phyloP scores from a whole-genome alignment of 2,329 filamentous ascomycete species.

The Cercospora sp. region DNA sequence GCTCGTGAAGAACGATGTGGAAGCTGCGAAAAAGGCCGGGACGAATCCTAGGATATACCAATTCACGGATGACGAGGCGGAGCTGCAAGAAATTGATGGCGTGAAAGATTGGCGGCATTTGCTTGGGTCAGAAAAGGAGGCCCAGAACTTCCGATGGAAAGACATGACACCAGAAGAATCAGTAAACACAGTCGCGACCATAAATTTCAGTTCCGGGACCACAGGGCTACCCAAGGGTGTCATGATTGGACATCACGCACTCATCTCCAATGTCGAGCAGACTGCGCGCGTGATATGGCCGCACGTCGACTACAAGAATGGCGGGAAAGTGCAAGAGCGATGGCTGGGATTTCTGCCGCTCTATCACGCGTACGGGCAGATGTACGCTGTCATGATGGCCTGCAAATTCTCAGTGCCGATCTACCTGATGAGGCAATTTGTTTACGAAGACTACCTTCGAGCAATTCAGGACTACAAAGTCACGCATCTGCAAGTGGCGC shows the following conservation, averaged over 20 bases:
- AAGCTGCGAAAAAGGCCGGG: conserved; percentile 54
- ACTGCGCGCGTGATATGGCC: conserved; percentile 40
- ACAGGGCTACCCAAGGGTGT: conserved; percentile 54
- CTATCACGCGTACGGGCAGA: conserved; percentile 51
- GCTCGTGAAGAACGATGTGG: conserved; percentile 50
- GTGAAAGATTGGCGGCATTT: conserved; percentile 41
- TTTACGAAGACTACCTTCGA: conserved; percentile 43
- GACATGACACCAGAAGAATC: conserved; percentile 53
- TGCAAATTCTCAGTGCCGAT: conserved; percentile 49
- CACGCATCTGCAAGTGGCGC: conserved; percentile 45
- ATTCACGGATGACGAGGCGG: conserved; percentile 29
- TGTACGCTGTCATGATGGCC: conserved; percentile 45
- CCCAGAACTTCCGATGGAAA: conserved; percentile 52
- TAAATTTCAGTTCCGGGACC: conserved; percentile 86
- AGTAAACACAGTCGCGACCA: conserved; percentile 52
- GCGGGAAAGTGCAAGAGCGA: conserved; percentile 41
- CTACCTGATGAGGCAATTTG: conserved; percentile 46
- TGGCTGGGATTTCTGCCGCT: conserved; percentile 51
- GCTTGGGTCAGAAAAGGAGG: conserved; percentile 37
- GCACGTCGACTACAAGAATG: conserved; percentile 35
- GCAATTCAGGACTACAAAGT: conserved; percentile 42
- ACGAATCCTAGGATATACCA: conserved; percentile 50
- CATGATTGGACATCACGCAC: conserved; percentile 33
- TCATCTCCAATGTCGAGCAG: conserved; percentile 46
- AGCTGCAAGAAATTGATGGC: conserved; percentile 44